Percentiles rank a stretch among this genome's conserved stretches.
These are phyloP conservation scores for Phanerochaete carnosa DNA, from an alignment of 768 basidiomycete species.

Conservation along the genomic window DNA sequence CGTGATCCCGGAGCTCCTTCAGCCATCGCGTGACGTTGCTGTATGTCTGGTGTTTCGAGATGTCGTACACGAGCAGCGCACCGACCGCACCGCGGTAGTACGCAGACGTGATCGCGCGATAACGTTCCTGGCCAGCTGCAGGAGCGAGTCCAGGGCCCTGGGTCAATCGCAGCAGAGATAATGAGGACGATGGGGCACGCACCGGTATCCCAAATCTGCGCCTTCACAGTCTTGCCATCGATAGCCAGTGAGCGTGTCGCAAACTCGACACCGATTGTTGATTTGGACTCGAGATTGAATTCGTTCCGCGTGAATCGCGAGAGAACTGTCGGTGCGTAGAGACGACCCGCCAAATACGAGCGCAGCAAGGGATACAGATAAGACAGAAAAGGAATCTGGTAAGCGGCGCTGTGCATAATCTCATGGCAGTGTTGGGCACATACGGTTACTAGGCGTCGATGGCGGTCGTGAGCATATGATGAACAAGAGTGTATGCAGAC, in stretches of 20 bases:
- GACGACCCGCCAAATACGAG: neutral
- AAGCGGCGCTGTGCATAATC: neutral
- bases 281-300: constrained; percentile 99
- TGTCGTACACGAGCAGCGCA: constrained; percentile 91
- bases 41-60: constrained; percentile 92
- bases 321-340: constrained; percentile 63
- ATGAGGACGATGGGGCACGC: constrained; percentile 26
- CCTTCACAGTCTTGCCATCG: constrained; percentile 96
- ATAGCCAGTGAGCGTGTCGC: constrained; percentile 93
- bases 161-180: constrained; percentile 6
- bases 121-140: constrained; percentile 94
- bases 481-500: constrained; percentile 3
- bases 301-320: constrained; percentile 99
- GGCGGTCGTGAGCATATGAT: neutral
- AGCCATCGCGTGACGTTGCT: constrained; percentile 94
- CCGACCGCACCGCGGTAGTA: constrained; percentile 98
- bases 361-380: constrained; percentile 7
- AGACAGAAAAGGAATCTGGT: neutral
- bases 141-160: neutral
- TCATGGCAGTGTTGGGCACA: constrained; percentile 22
- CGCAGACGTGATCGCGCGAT: constrained; percentile 97
- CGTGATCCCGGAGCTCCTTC: constrained; percentile 95
- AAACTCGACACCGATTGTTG: constrained; percentile 99
- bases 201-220: constrained; percentile 99
- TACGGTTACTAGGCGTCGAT: constrained; percentile 53